Conservation (phyloP, 148 eudicot species). For the Cornus kousa region DNA sequence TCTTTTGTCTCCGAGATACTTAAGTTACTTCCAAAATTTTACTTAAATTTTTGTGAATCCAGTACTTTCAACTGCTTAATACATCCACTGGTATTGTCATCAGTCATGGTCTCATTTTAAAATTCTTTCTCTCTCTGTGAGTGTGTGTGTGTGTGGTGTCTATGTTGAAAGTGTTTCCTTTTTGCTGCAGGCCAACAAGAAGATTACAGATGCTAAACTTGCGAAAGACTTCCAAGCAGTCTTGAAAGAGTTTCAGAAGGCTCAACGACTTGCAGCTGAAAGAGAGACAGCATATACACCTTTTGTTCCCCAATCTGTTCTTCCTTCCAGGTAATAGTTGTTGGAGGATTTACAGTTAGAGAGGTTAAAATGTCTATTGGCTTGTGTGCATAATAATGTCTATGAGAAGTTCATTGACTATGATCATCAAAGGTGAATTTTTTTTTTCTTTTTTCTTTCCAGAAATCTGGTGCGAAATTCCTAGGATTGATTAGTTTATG, state of each 20-base stretch:
- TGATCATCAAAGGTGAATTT: not conserved
- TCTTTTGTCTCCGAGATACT: too few species aligned
- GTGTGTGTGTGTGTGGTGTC: not conserved
- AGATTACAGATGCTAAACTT: slow-evolving; percentile 81
- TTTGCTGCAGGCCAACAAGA: slow-evolving; percentile 62
- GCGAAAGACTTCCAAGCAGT: slow-evolving; percentile 86
- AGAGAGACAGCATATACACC: slow-evolving; percentile 84
- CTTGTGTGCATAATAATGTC: not conserved
- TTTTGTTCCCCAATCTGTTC: slow-evolving; percentile 60
- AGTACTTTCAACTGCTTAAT: too few species aligned
- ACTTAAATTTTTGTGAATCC: too few species aligned
- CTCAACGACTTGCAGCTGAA: slow-evolving; percentile 86
- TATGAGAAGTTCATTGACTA: not conserved
- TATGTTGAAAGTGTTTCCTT: not conserved
- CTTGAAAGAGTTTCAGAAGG: slow-evolving; percentile 81
- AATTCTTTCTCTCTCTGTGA: too few species aligned
- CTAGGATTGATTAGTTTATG: not conserved
- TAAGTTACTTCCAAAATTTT: too few species aligned
- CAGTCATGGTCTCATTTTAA: too few species aligned
- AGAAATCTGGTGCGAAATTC: not conserved
- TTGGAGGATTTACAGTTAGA: not conserved
- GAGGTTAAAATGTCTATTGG: not conserved
- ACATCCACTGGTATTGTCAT: too few species aligned
- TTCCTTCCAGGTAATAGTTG: slow-evolving; percentile 58
- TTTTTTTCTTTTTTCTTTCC: not conserved